Conservation (phyloP, 352 stramenopile species). For the Discostella stelligera region DNA sequence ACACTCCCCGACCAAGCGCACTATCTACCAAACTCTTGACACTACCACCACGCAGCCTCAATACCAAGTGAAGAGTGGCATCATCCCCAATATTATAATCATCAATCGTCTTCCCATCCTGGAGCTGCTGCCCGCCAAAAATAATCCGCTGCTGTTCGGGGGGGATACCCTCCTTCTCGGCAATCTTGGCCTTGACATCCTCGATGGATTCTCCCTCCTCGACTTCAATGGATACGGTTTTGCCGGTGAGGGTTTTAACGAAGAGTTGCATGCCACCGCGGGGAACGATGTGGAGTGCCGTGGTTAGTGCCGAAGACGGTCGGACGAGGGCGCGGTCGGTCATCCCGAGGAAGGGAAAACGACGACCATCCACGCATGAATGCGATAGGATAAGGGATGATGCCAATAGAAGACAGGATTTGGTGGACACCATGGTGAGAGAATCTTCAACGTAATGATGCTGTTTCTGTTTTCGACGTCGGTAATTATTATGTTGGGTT, state of each 20-base stretch:
- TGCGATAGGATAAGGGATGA: conserved; percentile 14
- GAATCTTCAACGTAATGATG: too few species aligned
- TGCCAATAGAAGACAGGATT: conserved; percentile 35
- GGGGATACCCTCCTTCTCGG: conserved; percentile 91
- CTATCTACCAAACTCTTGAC: conserved; percentile 35
- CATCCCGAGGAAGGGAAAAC: conserved; percentile 15
- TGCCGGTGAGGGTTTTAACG: conserved; percentile 96
- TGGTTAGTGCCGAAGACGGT: conserved; percentile 16
- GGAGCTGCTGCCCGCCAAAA: conserved; percentile 94
- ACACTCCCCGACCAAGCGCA: conserved; percentile 51
- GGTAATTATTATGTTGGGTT: too few species aligned
- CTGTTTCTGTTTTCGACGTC: too few species aligned
- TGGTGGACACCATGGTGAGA: conserved; percentile 27
- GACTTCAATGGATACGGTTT: conserved; percentile 96
- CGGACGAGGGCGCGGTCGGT: conserved; percentile 6
- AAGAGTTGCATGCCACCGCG: conserved; percentile 92
- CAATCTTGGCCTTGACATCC: conserved; percentile 90
- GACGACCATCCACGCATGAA: conserved; percentile 23
- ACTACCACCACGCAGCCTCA: conserved; percentile 84
- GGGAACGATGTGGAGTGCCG: conserved; percentile 30
- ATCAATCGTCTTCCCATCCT: conserved; percentile 91
- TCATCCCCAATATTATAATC: conserved; percentile 96
- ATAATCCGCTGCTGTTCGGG: conserved; percentile 94
- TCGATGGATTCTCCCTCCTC: conserved; percentile 97
- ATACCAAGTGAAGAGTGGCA: conserved; percentile 96